Conservation (phyloP, 148 eudicot genomes). For the Fagopyrum homotropicum region DNA sequence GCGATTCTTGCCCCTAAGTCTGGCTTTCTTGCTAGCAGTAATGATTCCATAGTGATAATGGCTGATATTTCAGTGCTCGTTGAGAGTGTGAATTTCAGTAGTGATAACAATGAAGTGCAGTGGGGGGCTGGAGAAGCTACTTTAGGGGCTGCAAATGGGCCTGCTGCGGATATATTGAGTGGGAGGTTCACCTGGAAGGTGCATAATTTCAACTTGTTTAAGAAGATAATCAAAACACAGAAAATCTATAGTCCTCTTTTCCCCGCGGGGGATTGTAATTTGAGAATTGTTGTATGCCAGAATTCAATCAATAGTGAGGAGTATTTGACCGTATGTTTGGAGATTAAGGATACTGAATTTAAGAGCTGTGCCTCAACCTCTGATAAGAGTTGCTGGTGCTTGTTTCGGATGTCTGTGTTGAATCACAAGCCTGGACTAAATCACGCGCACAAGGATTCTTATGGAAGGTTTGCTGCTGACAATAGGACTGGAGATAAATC, state of each 20-base stretch:
- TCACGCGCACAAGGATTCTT: constrained; percentile 92
- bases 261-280: constrained; percentile 94
- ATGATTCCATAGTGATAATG: constrained; percentile 54
- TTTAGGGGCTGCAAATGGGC: constrained; percentile 27
- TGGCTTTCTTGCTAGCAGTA: constrained; percentile 47
- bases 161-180: constrained; percentile 67
- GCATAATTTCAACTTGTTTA: constrained; percentile 83
- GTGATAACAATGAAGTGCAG: constrained; percentile 59
- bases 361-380: constrained; percentile 16
- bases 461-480: constrained; percentile 94
- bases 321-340: constrained; percentile 91
- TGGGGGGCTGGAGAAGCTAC: constrained; percentile 21
- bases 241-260: constrained; percentile 95
- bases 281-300: constrained; percentile 92
- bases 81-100: constrained; percentile 53
- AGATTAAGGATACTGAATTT: constrained; percentile 95
- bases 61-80: constrained; percentile 81
- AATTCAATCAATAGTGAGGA: constrained; percentile 84
- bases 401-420: constrained; percentile 97
- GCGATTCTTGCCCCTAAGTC: constrained; percentile 50
- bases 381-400: constrained; percentile 97
- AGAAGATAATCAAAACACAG: constrained; percentile 93
- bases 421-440: constrained; percentile 88
- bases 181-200: constrained; percentile 98
- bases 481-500: constrained; percentile 95